Evolutionary conservation across 495 filamentous ascomycete species (phyloP).

Genomic region (Schizothecium vesticola): DNA sequence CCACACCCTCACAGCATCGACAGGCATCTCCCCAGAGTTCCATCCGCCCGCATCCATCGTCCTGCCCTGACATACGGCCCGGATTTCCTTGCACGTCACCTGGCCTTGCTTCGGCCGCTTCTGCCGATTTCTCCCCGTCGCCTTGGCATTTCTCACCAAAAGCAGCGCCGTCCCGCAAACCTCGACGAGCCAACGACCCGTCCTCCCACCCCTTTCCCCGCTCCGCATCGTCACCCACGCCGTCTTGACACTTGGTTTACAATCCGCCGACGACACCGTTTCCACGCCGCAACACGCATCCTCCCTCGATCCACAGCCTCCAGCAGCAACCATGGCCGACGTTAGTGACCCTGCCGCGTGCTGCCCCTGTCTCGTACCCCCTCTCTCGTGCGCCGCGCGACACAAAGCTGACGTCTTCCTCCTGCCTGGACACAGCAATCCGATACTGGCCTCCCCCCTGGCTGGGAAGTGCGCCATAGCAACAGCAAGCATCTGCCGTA

Average conservation of each 20-base stretch:
- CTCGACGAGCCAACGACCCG: neutral
- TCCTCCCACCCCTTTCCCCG: neutral
- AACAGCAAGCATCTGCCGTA: slow-evolving; percentile 97
- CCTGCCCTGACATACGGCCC: slow-evolving; percentile 4
- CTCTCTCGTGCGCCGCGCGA: neutral
- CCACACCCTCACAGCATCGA: neutral
- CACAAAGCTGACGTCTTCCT: neutral
- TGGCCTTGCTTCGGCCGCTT: neutral
- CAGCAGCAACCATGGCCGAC: slow-evolving; percentile 14
- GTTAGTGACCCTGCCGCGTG: slow-evolving; percentile 6
- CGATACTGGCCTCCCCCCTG: slow-evolving; percentile 76
- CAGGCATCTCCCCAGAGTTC: neutral
- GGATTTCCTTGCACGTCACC: slow-evolving; percentile 7
- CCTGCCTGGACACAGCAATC: slow-evolving; percentile 9
- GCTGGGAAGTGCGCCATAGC: slow-evolving; percentile 93
- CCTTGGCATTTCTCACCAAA: neutral
- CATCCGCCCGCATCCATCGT: neutral
- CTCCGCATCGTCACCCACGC: neutral
- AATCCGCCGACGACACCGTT: neutral
- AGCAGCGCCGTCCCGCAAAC: neutral
- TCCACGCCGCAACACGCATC: neutral
- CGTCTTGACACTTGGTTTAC: neutral
- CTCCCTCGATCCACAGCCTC: neutral
- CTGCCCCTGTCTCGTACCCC: neutral
- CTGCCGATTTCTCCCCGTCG: neutral